Conservation (phyloP, 2,329 filamentous ascomycete species). For the Purpureocillium lavendulum region DNA sequence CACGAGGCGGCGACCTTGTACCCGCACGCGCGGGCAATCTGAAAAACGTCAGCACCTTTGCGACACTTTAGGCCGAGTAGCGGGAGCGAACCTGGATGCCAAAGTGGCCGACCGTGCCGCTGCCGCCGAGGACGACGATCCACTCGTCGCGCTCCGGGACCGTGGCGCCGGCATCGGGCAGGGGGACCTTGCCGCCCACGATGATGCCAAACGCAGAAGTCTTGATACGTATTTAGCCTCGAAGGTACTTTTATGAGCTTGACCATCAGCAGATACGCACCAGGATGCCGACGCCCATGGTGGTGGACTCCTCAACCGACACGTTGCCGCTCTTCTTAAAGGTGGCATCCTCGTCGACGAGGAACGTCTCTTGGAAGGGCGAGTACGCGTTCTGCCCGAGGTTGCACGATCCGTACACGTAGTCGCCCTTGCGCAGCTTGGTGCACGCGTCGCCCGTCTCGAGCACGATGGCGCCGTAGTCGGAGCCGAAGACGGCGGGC, state of each 20-base stretch:
- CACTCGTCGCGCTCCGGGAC: conserved; percentile 19
- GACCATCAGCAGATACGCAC: conserved; percentile 11
- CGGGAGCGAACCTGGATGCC: conserved; percentile 17
- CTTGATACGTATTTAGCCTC: conserved; percentile 10
- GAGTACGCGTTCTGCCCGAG: conserved; percentile 22
- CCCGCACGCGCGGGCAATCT: conserved; percentile 25
- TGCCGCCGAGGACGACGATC: conserved; percentile 26
- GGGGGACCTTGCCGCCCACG: conserved; percentile 14
- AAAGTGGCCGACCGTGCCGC: conserved; percentile 25
- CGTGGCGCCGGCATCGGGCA: conserved; percentile 11
- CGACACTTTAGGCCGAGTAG: no score
- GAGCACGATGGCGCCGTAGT: conserved; percentile 23
- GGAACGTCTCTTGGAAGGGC: conserved; percentile 28
- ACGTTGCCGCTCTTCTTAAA: conserved; percentile 20
- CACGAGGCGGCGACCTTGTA: conserved; percentile 28
- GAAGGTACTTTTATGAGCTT: no score
- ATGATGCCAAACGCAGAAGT: conserved; percentile 24
- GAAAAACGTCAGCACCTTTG: not conserved
- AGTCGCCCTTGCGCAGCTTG: conserved; percentile 23
- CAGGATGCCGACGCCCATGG: conserved; percentile 24
- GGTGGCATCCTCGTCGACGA: conserved; percentile 25
- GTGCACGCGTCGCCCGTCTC: conserved; percentile 18
- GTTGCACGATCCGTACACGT: conserved; percentile 24
- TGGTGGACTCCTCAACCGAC: conserved; percentile 18
- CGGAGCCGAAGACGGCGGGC: conserved; percentile 29